Percentiles rank a stretch among this genome's conserved stretches.
These are phyloP conservation scores for Annulohypoxylon maeteangense DNA, from an alignment of 495 filamentous ascomycete genomes.

Conservation along the genomic window DNA sequence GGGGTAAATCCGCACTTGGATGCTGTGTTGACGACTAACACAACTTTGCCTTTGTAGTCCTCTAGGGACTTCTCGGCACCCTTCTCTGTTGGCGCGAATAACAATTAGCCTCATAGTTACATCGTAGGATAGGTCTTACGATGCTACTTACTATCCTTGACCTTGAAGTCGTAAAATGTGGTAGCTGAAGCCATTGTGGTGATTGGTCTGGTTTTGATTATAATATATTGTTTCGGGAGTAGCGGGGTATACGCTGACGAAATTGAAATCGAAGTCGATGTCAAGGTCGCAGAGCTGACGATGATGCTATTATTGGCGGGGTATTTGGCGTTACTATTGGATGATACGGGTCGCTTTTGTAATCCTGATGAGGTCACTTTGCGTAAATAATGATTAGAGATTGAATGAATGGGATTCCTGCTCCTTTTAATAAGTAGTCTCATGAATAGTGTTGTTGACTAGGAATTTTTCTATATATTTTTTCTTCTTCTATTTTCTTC, in stretches of 20 bases:
- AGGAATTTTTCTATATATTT: background rate
- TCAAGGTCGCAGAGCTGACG: conserved; percentile 21
- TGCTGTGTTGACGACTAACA: conserved; percentile 97
- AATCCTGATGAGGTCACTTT: conserved; percentile 29
- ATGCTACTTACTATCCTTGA: conserved; percentile 75
- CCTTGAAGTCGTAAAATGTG: conserved; percentile 90
- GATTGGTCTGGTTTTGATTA: conserved; percentile 20
- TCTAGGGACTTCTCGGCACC: conserved; percentile 75
- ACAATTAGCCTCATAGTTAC: conserved; percentile 7
- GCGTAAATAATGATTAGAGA: conserved; percentile 17
- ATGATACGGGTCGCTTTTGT: conserved; percentile 19
- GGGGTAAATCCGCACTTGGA: conserved; percentile 99
- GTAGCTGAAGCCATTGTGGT: conserved; percentile 87
- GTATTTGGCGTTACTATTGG: conserved; percentile 22
- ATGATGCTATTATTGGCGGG: conserved; percentile 28
- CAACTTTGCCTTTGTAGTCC: conserved; percentile 84
- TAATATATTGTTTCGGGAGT: conserved; percentile 10
- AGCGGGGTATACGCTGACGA: conserved; percentile 23
- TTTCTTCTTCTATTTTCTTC: background rate
- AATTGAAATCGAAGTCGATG: conserved; percentile 7
- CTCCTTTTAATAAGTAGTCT: conserved; percentile 28
- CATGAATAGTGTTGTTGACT: conserved; percentile 25
- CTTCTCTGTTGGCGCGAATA: conserved; percentile 68
- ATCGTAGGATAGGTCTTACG: background rate
- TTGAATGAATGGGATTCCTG: conserved; percentile 25